phyloP scores from a whole-genome alignment of 2,329 filamentous ascomycete species.

The Thielaviopsis cerberus region DNA sequence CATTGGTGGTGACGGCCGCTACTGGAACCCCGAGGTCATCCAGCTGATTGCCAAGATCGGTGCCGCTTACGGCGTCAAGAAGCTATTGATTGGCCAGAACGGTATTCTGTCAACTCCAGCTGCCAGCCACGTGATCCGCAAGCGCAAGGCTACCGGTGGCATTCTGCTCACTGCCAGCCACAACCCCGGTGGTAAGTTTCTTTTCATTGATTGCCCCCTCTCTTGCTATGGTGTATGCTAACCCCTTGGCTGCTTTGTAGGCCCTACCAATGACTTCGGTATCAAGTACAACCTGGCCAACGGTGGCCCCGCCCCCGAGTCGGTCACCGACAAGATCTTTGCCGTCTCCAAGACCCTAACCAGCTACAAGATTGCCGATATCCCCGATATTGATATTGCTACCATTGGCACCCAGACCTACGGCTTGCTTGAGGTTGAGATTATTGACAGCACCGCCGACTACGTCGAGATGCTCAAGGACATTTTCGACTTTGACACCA shows the following conservation, averaged over 20 bases:
- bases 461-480: conserved; percentile 92
- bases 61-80: conserved; percentile 95
- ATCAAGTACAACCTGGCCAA: conserved; percentile 99
- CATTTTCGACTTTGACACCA: conserved; percentile 93
- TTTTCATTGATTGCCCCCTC: background rate
- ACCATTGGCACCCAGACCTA: conserved; percentile 71
- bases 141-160: conserved; percentile 84
- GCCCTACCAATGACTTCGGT: conserved; percentile 85
- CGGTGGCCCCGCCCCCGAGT: conserved; percentile 85
- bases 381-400: conserved; percentile 69
- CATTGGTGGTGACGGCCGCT: conserved; percentile 92
- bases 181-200: conserved; percentile 73
- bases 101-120: conserved; percentile 94
- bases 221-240: background rate
- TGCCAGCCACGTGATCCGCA: conserved; percentile 87
- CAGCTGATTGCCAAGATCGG: conserved; percentile 96
- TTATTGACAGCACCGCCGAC: conserved; percentile 82
- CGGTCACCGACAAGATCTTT: conserved; percentile 95
- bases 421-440: conserved; percentile 76
- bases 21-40: conserved; percentile 90
- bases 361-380: conserved; percentile 79
- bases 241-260: conserved; percentile 24
- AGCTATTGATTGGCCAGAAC: conserved; percentile 87
- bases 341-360: conserved; percentile 75
- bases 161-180: conserved; percentile 94